Percentiles rank a stretch among this genome's conserved stretches.
These are phyloP conservation scores for Aspergillus saccharolyticus DNA, from an alignment of 495 filamentous ascomycete genomes.

Conservation along the genomic window DNA sequence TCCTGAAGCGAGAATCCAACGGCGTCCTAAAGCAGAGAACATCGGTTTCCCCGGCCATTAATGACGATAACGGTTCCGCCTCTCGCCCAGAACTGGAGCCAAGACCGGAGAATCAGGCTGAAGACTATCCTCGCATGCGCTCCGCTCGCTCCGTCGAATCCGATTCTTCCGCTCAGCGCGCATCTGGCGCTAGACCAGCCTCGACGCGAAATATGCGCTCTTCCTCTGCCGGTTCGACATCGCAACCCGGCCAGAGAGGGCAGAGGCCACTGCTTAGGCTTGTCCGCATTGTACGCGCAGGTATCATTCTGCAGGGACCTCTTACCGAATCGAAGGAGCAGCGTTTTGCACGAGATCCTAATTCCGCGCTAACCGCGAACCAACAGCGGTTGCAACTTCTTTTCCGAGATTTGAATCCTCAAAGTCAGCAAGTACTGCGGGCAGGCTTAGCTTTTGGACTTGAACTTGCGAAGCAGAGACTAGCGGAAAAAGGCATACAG, in stretches of 20 bases:
- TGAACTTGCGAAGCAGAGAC: slow-evolving; percentile 34
- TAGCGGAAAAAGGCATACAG: slow-evolving; percentile 11
- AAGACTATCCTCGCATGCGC: not conserved
- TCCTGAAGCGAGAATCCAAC: slow-evolving; percentile 26
- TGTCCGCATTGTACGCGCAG: slow-evolving; percentile 40
- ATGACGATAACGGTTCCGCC: not conserved
- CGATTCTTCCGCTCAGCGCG: not conserved
- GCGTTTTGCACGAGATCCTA: slow-evolving; percentile 10
- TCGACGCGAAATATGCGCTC: not conserved
- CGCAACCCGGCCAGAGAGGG: not conserved
- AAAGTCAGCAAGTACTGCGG: slow-evolving; percentile 39
- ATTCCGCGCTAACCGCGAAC: slow-evolving; percentile 16
- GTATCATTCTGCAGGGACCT: slow-evolving; percentile 43
- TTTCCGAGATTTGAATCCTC: slow-evolving; percentile 42
- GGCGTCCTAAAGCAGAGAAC: slow-evolving; percentile 31
- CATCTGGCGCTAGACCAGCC: not conserved
- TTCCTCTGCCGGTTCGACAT: not conserved
- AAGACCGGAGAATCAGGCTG: not conserved
- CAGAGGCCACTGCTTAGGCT: slow-evolving; percentile 28
- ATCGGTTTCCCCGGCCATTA: slow-evolving; percentile 12
- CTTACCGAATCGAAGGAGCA: slow-evolving; percentile 27
- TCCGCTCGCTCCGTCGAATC: not conserved
- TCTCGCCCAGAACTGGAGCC: not conserved
- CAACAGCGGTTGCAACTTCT: slow-evolving; percentile 35
- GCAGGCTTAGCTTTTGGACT: slow-evolving; percentile 47